Conservation (phyloP, 2,329 filamentous ascomycete species). For the Claviceps arundinis region DNA sequence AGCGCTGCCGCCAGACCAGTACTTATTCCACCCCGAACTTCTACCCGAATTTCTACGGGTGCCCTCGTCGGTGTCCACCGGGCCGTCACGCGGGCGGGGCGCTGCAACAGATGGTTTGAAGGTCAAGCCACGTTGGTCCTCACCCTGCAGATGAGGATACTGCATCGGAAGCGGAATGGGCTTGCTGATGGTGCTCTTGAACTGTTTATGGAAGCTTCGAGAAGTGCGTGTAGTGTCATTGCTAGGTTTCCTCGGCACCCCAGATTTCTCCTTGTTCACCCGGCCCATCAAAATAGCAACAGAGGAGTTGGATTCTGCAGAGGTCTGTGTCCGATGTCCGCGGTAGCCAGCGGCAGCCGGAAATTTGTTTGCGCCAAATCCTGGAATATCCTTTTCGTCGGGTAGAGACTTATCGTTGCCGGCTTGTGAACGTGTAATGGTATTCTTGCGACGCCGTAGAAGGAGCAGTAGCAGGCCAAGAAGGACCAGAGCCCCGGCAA, state of each 20-base stretch:
- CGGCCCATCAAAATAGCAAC: constrained; percentile 56
- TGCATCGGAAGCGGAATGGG: constrained; percentile 37
- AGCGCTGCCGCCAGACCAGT: constrained; percentile 62
- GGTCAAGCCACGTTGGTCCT: constrained; percentile 29
- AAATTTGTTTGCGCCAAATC: constrained; percentile 30
- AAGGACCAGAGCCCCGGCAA: constrained; percentile 58
- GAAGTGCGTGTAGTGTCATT: constrained; percentile 38
- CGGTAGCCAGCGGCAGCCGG: constrained; percentile 27
- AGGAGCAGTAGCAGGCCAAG: constrained; percentile 61
- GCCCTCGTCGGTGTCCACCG: constrained; percentile 24
- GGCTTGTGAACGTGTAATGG: constrained; percentile 34
- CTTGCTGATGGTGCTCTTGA: constrained; percentile 49
- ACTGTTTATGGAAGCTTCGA: constrained; percentile 44
- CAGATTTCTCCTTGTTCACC: constrained; percentile 31
- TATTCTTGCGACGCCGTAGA: constrained; percentile 34
- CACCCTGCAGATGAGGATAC: constrained; percentile 19
- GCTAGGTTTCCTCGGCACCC: constrained; percentile 40
- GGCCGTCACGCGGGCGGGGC: constrained; percentile 23
- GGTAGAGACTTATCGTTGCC: constrained; percentile 27
- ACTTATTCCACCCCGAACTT: constrained; percentile 65
- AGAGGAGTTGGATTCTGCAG: constrained; percentile 46
- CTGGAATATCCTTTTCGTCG: constrained; percentile 46
- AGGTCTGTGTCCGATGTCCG: constrained; percentile 39
- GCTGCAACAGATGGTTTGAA: constrained; percentile 21
- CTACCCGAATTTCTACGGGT: constrained; percentile 54